Percentiles rank a stretch among this genome's conserved stretches.
Conservation (phyloP, 805 yeast genomes). For the Metschnikowia henanensis region DNA sequence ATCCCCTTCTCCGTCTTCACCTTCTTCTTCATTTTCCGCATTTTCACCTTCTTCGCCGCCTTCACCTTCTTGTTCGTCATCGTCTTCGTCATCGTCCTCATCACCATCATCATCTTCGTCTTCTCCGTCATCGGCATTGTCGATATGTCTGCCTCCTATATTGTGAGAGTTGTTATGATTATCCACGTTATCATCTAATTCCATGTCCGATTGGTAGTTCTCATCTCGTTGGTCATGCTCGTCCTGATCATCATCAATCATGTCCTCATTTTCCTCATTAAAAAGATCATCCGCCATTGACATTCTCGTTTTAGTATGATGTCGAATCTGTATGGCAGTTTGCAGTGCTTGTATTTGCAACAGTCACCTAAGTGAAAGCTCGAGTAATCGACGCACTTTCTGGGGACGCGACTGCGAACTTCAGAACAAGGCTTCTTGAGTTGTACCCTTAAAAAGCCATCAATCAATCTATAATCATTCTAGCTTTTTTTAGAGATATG, state of each 20-base stretch:
- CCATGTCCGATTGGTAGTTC: conserved; percentile 18
- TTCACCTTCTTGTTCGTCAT: conserved; percentile 26
- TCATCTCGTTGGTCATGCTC: conserved; percentile 17
- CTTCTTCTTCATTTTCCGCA: background rate
- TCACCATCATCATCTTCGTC: conserved; percentile 24
- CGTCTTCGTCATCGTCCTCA: conserved; percentile 28
- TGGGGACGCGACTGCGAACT: conserved; percentile 3
- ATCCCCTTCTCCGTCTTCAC: background rate
- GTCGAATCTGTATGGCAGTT: too few species aligned
- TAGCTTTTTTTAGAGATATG: too few species aligned
- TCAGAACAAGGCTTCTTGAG: too few species aligned
- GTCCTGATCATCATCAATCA: conserved; percentile 16
- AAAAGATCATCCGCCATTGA: conserved; percentile 24
- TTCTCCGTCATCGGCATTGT: conserved; percentile 24
- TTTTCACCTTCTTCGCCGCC: conserved; percentile 16
- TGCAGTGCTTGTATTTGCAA: too few species aligned
- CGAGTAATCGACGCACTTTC: background rate
- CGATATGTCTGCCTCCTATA: conserved; percentile 12
- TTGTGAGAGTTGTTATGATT: conserved; percentile 18
- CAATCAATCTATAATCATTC: too few species aligned
- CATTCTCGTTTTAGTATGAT: conserved; percentile 9
- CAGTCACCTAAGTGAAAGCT: too few species aligned
- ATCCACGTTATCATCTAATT: conserved; percentile 19
- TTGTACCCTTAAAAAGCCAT: too few species aligned
- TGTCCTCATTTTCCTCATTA: conserved; percentile 20